These are phyloP conservation scores for Colletotrichum sp. DNA, from an alignment of 2,329 filamentous ascomycete genomes.

Conservation along the genomic window DNA sequence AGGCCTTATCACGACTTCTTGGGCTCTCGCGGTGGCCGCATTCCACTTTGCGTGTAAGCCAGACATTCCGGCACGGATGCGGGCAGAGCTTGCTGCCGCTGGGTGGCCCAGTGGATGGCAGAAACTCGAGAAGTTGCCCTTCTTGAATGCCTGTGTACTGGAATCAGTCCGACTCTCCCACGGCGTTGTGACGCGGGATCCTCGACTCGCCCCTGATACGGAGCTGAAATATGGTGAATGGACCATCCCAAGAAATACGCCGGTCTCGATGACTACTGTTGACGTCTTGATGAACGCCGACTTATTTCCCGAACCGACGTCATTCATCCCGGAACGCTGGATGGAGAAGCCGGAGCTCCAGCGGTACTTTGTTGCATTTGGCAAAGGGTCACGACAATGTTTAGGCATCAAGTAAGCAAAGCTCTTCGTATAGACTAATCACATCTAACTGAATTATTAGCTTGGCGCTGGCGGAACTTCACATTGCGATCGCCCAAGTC, in stretches of 20 bases:
- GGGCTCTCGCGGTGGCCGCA: constrained; percentile 36
- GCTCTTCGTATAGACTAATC: background rate
- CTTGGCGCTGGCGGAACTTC: constrained; percentile 27
- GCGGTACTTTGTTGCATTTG: constrained; percentile 27
- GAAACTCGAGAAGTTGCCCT: constrained; percentile 38
- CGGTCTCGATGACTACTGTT: constrained; percentile 42
- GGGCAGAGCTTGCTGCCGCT: constrained; percentile 34
- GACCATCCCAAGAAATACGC: constrained; percentile 33
- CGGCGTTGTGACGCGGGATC: constrained; percentile 34
- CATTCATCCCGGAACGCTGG: constrained; percentile 32
- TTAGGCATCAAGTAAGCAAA: constrained; percentile 28
- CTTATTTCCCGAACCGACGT: constrained; percentile 25
- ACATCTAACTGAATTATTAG: background rate
- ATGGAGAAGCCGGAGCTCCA: constrained; percentile 14
- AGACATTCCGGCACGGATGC: constrained; percentile 30
- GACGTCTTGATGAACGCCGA: constrained; percentile 27
- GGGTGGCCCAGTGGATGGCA: constrained; percentile 13
- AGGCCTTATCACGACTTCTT: constrained; percentile 42
- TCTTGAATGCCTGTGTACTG: constrained; percentile 41
- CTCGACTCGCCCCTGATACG: constrained; percentile 32
- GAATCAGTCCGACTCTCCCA: constrained; percentile 46
- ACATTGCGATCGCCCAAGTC: constrained; percentile 24
- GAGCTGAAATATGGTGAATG: constrained; percentile 31
- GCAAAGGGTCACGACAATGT: constrained; percentile 25
- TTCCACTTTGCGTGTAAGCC: constrained; percentile 42